These are phyloP conservation scores for Fallopia convolvulus DNA, from an alignment of 148 eudicot genomes.

Conservation along the genomic window DNA sequence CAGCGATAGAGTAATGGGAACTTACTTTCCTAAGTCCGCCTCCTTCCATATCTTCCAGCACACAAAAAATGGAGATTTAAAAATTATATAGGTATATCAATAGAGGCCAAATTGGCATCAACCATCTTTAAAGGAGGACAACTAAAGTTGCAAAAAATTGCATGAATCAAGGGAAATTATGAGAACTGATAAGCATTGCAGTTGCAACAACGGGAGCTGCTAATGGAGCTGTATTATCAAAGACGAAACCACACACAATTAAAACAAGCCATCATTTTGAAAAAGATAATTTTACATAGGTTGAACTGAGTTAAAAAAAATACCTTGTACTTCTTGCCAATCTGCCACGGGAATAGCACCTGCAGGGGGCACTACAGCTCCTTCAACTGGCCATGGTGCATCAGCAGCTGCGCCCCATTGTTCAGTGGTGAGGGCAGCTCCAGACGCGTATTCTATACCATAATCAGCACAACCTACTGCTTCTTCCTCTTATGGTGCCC, in stretches of 20 bases:
- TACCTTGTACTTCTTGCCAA: constrained; percentile 37
- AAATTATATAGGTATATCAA: too few species aligned
- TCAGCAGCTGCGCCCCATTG: constrained; percentile 39
- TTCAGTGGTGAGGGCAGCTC: constrained; percentile 23
- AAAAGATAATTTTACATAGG: too few species aligned
- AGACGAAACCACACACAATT: not conserved
- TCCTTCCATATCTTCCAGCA: too few species aligned
- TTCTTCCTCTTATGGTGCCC: constrained; percentile 58
- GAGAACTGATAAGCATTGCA: too few species aligned
- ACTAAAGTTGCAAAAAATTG: too few species aligned
- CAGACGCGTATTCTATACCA: constrained; percentile 26
- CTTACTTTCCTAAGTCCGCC: too few species aligned
- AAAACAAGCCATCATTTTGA: not conserved
- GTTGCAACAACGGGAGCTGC: constrained; percentile 1
- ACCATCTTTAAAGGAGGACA: too few species aligned
- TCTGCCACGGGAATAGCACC: constrained; percentile 22
- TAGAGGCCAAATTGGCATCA: too few species aligned
- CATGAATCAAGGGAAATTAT: too few species aligned
- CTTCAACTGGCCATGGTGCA: constrained; percentile 21
- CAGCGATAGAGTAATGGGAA: too few species aligned
- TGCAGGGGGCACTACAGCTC: constrained; percentile 10
- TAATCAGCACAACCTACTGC: constrained; percentile 35
- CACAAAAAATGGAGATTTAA: too few species aligned
- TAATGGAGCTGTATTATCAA: not conserved
- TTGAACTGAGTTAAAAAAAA: too few species aligned